Base-by-base conservation (phyloP, 805 yeast species). In the Saccharomycopsis fodiens region DNA sequence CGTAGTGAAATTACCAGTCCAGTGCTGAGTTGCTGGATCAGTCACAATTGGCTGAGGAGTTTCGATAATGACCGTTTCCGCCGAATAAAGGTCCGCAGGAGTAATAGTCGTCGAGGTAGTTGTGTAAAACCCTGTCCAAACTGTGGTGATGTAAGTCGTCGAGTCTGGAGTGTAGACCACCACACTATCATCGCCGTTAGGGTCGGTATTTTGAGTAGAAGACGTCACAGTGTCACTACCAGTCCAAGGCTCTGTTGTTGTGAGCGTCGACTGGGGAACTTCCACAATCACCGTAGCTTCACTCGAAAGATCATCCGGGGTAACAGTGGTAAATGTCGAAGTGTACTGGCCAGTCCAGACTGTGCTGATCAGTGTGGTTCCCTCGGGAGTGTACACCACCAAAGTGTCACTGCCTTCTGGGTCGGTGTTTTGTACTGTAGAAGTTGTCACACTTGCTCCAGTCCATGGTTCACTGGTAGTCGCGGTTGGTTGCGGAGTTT, bases 151-250 rank as follows among this genome's bases (percentile, higher is more conserved):
- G 3, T 38, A 34, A 4, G 13, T 27, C 15, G 39, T 34, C 15
- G 20, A 19, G n/a, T 17, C 21, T 25, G 45, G 45, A 21, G 36
- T 29, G 12, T 29, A 13, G 13, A 41, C 16, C 6, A 29, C 38
- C 13, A 41, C 45, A 17, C 31, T 32, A 10, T 21, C 50, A n/a
- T 19, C 21, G 23, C 30, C 31, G 35, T 23, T 34, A n/a, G n/a
- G n/a, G 21, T 13, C 44, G 37, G 22, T 39, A n/a, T n/a, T n/a
- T n/a, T n/a, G n/a, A 21, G 21, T 34, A 35, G 47, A 19, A 3
- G 41, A 38, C 19, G 29, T 39, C 12, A 41, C 35, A 21, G 27
- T 38, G 16, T 13, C 27, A 21, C 20, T 31, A 23, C 41, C 41
- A 27, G 37, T 34, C 37, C 37, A 34, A 5, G 37, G 17, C 7